These are phyloP conservation scores for Neurospora tetrasperma DNA, from an alignment of 495 filamentous ascomycete genomes.

Conservation along the genomic window DNA sequence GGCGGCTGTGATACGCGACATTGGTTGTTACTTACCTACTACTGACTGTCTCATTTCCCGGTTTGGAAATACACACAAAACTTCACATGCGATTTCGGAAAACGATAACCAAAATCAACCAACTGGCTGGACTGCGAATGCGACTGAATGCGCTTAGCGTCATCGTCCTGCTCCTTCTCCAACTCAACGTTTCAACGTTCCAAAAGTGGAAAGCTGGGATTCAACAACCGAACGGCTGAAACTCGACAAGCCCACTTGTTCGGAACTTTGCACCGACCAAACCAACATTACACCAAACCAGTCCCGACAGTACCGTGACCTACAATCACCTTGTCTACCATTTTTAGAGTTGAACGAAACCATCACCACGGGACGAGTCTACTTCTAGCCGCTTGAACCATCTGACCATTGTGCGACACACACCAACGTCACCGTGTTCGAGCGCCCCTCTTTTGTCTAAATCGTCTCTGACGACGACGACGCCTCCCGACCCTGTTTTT, in stretches of 20 bases:
- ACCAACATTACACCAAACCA: not conserved
- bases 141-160: not conserved
- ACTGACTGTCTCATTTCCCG: not conserved
- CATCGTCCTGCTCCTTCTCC: not conserved
- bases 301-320: not conserved
- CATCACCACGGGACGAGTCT: not conserved
- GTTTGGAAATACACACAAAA: not conserved
- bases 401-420: not conserved
- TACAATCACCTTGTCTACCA: not conserved
- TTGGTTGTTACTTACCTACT: not conserved
- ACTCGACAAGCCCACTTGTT: not conserved
- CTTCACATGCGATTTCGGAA: not conserved
- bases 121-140: not conserved
- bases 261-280: not conserved
- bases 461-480: not conserved
- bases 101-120: not conserved
- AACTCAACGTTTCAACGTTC: not conserved
- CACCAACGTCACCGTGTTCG: not conserved
- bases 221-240: not conserved
- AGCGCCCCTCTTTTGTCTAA: not conserved
- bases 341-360: not conserved
- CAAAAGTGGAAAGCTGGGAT: not conserved
- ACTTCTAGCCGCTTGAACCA: not conserved
- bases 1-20: not conserved
- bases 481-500: not conserved